phyloP scores from a whole-genome alignment of 129 eudicot species.

The Escallonia rubra region DNA sequence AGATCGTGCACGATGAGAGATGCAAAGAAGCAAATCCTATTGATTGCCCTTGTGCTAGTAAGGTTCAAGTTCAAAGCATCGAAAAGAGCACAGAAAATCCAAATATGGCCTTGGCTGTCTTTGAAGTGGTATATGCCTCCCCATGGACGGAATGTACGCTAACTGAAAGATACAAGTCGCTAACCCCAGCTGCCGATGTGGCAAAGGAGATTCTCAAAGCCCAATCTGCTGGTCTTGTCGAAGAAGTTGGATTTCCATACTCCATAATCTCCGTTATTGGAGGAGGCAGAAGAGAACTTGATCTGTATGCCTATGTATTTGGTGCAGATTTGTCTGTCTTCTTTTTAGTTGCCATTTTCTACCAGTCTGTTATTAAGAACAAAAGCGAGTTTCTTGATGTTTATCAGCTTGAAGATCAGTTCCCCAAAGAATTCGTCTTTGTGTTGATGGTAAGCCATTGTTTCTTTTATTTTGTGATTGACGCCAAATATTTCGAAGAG shows the following conservation, averaged over 20 bases:
- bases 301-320: slow-evolving; percentile 89
- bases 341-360: slow-evolving; percentile 90
- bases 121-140: slow-evolving; percentile 90
- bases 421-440: slow-evolving; percentile 91
- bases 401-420: slow-evolving; percentile 98
- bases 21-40: slow-evolving; percentile 58
- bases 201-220: slow-evolving; percentile 80
- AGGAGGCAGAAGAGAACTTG: slow-evolving; percentile 93
- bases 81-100: slow-evolving; percentile 74
- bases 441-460: slow-evolving; percentile 68
- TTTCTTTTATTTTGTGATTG: not conserved
- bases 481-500: no score
- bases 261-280: slow-evolving; percentile 80
- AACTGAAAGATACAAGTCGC: slow-evolving; percentile 60
- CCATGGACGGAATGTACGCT: slow-evolving; percentile 52
- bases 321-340: slow-evolving; percentile 92
- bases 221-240: slow-evolving; percentile 41
- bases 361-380: slow-evolving; percentile 87
- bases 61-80: slow-evolving; percentile 87
- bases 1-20: slow-evolving; percentile 60
- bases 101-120: slow-evolving; percentile 76
- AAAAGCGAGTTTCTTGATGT: slow-evolving; percentile 89
- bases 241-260: slow-evolving; percentile 75
- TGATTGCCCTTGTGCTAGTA: slow-evolving; percentile 70
- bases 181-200: slow-evolving; percentile 97